Evolutionary conservation across 202 grass and related monocot genomes (phyloP).

Genomic region (Musa balbisiana): DNA sequence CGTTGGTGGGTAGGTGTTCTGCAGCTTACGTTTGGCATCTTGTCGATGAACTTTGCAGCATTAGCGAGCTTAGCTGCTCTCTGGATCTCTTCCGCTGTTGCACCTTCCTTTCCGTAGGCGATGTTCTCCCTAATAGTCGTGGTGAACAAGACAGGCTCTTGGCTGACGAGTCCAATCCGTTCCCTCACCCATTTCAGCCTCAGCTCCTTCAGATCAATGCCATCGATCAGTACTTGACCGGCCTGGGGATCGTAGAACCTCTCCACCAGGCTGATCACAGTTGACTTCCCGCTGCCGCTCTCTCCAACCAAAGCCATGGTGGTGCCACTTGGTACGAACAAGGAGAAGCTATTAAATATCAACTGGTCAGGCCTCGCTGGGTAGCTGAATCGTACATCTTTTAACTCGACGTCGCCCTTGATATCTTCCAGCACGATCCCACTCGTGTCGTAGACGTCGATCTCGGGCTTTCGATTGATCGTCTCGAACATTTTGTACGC

Average conservation of each 20-base stretch:
- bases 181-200: constrained; percentile 58
- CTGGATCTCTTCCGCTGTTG: constrained; percentile 48
- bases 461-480: constrained; percentile 47
- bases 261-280: constrained; percentile 65
- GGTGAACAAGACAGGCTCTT: constrained; percentile 79
- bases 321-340: constrained; percentile 47
- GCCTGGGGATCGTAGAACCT: constrained; percentile 77
- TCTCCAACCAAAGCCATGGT: constrained; percentile 83
- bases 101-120: constrained; percentile 50
- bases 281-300: constrained; percentile 80
- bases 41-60: constrained; percentile 61
- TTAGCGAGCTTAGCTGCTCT: constrained; percentile 54
- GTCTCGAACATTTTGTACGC: constrained; percentile 79
- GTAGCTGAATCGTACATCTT: constrained; percentile 58
- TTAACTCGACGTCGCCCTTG: constrained; percentile 54
- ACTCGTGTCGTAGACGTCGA: constrained; percentile 36
- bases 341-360: constrained; percentile 69
- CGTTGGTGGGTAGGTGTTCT: not conserved
- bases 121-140: constrained; percentile 73
- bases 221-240: constrained; percentile 70
- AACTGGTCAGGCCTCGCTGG: constrained; percentile 56
- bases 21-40: constrained; percentile 48
- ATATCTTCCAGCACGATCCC: constrained; percentile 48
- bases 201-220: constrained; percentile 48
- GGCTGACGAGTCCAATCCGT: constrained; percentile 66